Conservation (phyloP, 2,329 filamentous ascomycete genomes). For the Ceratocystis cacaofunesta region DNA sequence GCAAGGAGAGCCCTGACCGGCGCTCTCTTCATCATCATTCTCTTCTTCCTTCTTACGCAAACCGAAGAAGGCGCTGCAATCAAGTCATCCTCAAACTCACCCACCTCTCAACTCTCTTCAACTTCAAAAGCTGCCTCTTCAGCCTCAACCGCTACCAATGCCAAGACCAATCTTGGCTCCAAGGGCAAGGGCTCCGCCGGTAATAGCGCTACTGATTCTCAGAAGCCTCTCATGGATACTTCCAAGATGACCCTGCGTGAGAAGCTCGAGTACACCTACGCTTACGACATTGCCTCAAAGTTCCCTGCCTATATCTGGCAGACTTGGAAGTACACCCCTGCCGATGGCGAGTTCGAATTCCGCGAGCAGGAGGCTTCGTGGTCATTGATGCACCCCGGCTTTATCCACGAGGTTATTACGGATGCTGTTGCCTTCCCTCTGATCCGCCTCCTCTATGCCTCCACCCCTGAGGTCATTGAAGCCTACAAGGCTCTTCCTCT, state of each 20-base stretch:
- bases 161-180: background rate
- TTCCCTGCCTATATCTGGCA: slow-evolving; percentile 99
- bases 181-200: slow-evolving; percentile 14
- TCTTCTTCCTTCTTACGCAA: slow-evolving; percentile 55
- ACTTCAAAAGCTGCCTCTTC: slow-evolving; percentile 12
- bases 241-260: slow-evolving; percentile 56
- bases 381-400: slow-evolving; percentile 73
- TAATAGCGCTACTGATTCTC: slow-evolving; percentile 23
- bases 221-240: slow-evolving; percentile 55
- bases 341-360: slow-evolving; percentile 63
- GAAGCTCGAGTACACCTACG: slow-evolving; percentile 85
- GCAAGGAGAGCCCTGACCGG: slow-evolving; percentile 61
- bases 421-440: slow-evolving; percentile 72
- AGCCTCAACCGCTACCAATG: slow-evolving; percentile 13
- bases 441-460: slow-evolving; percentile 72
- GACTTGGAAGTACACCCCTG: slow-evolving; percentile 85
- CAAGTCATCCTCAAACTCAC: slow-evolving; percentile 18
- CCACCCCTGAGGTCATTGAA: slow-evolving; percentile 62
- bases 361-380: slow-evolving; percentile 78
- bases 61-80: slow-evolving; percentile 31
- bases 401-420: slow-evolving; percentile 94
- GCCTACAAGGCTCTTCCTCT: slow-evolving; percentile 60
- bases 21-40: slow-evolving; percentile 51
- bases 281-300: slow-evolving; percentile 74
- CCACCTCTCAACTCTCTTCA: slow-evolving; percentile 24